Conservation (phyloP, 2,329 filamentous ascomycete species). For the Colletotrichum lupini region DNA sequence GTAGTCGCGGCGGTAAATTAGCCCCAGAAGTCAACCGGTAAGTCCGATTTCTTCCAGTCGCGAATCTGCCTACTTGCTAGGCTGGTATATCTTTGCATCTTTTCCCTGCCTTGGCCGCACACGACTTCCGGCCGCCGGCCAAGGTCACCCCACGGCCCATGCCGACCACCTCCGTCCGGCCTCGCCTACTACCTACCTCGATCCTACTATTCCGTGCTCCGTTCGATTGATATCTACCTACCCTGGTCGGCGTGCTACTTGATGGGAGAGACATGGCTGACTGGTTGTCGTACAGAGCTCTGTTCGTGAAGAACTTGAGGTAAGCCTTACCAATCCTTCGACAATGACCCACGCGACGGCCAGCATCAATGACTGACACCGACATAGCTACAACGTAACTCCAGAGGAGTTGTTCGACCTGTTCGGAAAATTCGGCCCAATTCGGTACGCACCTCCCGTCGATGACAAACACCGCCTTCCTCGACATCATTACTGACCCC, state of each 20-base stretch:
- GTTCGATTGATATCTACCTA: background rate
- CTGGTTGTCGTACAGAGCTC: conserved; percentile 73
- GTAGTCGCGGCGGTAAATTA: conserved; percentile 96
- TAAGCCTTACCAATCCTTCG: conserved; percentile 68
- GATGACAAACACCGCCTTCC: conserved; percentile 1
- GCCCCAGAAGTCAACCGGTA: conserved; percentile 99
- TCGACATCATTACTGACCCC: conserved; percentile 27
- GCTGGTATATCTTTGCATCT: conserved; percentile 14
- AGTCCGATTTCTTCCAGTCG: conserved; percentile 48
- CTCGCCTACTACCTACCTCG: background rate
- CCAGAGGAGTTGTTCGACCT: conserved; percentile 98
- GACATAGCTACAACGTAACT: conserved; percentile 92
- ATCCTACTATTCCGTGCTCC: background rate
- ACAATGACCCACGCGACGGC: conserved; percentile 45
- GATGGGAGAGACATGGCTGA: conserved; percentile 43
- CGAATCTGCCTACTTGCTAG: background rate
- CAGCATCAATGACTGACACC: conserved; percentile 12
- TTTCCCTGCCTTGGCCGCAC: conserved; percentile 16
- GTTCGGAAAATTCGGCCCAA: conserved; percentile 96
- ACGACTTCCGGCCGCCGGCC: conserved; percentile 24
- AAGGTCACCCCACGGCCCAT: conserved; percentile 23
- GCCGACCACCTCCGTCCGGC: conserved; percentile 9
- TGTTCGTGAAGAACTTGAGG: conserved; percentile 99
- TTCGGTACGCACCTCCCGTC: conserved; percentile 73
- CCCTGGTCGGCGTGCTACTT: background rate